These are phyloP conservation scores for Chlamydomonas applanata DNA, from an alignment of 139 green algal genomes.

Conservation along the genomic window DNA sequence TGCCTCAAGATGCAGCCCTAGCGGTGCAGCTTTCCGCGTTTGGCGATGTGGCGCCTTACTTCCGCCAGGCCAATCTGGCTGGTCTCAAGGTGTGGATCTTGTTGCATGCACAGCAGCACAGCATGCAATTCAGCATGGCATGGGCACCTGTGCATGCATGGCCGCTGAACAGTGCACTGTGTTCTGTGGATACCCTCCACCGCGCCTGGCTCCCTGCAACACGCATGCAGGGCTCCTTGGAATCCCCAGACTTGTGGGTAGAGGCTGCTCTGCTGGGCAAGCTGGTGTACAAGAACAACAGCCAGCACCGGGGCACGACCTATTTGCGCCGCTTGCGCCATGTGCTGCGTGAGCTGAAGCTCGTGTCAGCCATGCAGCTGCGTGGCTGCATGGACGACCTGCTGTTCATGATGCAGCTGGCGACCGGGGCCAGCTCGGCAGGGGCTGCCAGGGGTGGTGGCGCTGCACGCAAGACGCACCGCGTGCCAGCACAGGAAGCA, in stretches of 20 bases:
- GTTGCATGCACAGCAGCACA: no score
- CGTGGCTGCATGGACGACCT: conserved; percentile 12
- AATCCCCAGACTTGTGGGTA: conserved; percentile 25
- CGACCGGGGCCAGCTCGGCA: not conserved
- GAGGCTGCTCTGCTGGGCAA: conserved; percentile 56
- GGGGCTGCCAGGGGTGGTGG: not conserved
- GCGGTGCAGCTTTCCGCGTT: conserved; percentile 17
- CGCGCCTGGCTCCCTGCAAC: no score
- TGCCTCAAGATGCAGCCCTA: conserved; percentile 7
- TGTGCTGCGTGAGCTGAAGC: conserved; percentile 35
- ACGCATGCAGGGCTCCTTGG: conserved; percentile 11
- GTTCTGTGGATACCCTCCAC: no score
- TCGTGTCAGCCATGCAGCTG: conserved; percentile 37
- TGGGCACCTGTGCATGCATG: no score
- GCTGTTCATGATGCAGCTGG: conserved; percentile 1
- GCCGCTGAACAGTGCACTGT: no score
- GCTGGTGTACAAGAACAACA: conserved; percentile 71
- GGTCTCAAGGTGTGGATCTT: conserved; percentile 2
- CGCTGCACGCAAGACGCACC: not conserved
- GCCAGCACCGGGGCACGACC: conserved; percentile 53
- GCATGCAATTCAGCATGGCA: no score
- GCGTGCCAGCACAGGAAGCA: conserved; percentile 19
- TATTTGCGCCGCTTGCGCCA: conserved; percentile 44
- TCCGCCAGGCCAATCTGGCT: conserved; percentile 7
- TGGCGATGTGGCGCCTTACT: not conserved